Base-by-base conservation (phyloP, 2,329 filamentous ascomycete genomes). In the Fonsecaea monophora region DNA sequence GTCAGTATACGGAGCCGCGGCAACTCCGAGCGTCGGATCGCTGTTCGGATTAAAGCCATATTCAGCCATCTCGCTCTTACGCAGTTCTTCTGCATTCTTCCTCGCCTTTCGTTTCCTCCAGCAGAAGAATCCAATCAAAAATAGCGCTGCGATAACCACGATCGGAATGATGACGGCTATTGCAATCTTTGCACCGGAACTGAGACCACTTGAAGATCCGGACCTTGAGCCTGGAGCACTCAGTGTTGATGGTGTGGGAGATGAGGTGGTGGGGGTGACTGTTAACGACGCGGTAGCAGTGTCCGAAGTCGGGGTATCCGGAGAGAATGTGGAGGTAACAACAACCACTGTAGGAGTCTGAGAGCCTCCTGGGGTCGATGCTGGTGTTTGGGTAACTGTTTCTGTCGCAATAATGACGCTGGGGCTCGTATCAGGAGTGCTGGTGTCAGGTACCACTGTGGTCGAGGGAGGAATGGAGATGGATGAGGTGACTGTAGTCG, bases 21-120 rank as follows among this genome's bases (percentile, higher is more conserved):
- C 83, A 12, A 35, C 30, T 7, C 88, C 88, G 12, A 97, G 83
- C 0, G 91, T 92, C 0, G 94, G 92, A 76, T 97, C 94, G 67
- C 93, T 90, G 79, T 98, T 98, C n/a, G 95, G 95, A 78, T 98
- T 98, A 83, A 94, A 98, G 37, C 91, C 90, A 77, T 98, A 98
- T 76, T 98, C 95, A 78, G 98, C 94, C 10, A 97, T 93, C 79
- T 99, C 95, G 81, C 97, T 97, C 70, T 94, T 88, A 59, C 95
- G 88, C 74, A 94, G 88, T 77, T 97, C 95, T 75, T 95, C 92
- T 13, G 90, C 91, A 70, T 88, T 87, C 82, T 92, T 95, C 70
- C 89, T 88, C 74, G 91, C 89, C 82, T 96, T 96, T 70, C 93
- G 90, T 81, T 89, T 93, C 76, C 92, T 89, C 92, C 93, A 99